These are phyloP conservation scores for Fusarium sp. DNA, from an alignment of 2,329 filamentous ascomycete species.

Conservation along the genomic window DNA sequence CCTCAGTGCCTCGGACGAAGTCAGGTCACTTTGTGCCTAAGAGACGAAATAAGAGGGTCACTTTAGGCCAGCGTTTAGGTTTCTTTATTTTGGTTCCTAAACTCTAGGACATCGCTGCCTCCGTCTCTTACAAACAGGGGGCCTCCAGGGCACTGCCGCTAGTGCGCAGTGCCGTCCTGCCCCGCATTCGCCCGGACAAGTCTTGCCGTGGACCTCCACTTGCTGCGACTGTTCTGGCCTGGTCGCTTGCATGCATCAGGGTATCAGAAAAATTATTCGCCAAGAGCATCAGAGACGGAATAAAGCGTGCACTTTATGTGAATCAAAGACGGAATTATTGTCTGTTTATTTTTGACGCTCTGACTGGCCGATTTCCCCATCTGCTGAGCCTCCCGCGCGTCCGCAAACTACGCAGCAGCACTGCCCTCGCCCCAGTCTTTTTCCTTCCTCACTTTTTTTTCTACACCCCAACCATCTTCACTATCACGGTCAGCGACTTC, in stretches of 20 bases:
- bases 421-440: constrained; percentile 41
- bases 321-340: background rate
- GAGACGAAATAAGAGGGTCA: background rate
- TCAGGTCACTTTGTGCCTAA: background rate
- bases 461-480: constrained; percentile 7
- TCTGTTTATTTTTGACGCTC: background rate
- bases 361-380: background rate
- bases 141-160: constrained; percentile 24
- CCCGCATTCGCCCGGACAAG: constrained; percentile 18
- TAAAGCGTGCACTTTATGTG: background rate
- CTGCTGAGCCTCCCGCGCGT: constrained; percentile 30
- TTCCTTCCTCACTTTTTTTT: constrained; percentile 6
- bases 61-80: background rate
- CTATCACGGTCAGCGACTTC: background rate
- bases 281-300: background rate
- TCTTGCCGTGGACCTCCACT: background rate
- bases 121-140: constrained; percentile 24
- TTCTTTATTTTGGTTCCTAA: background rate
- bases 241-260: background rate
- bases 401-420: background rate
- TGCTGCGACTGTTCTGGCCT: background rate
- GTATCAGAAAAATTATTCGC: background rate
- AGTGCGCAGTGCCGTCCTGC: constrained; percentile 26
- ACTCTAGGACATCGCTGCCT: background rate
- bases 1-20: background rate